Percentiles rank a stretch among this genome's conserved stretches.
Conservation (phyloP, 1,284 basidiomycete genomes). For the Bondarzewia mesenterica region DNA sequence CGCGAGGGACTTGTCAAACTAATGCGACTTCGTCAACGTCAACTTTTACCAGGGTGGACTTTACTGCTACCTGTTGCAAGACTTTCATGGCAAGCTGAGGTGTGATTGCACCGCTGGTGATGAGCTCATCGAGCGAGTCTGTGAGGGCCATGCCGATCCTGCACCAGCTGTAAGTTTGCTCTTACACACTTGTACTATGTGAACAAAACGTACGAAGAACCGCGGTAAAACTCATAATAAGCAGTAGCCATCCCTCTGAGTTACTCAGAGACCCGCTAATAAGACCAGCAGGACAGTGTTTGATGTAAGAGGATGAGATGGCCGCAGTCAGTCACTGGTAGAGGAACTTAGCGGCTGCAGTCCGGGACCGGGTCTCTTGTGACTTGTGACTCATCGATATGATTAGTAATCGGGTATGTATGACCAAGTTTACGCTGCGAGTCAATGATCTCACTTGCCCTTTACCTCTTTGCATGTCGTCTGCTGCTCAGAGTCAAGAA, state of each 20-base stretch:
- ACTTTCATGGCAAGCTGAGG: constrained; percentile 98
- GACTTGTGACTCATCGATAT: not conserved
- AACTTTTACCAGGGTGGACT: too few species aligned
- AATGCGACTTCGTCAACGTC: constrained; percentile 11
- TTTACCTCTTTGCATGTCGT: not conserved
- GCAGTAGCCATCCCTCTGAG: constrained; percentile 80
- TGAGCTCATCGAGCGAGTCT: constrained; percentile 98
- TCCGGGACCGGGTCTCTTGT: too few species aligned
- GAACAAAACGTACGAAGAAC: constrained; percentile 65
- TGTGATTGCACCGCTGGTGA: constrained; percentile 94
- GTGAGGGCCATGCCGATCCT: constrained; percentile 97
- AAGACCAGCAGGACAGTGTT: too few species aligned
- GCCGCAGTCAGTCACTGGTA: too few species aligned
- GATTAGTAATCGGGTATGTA: too few species aligned
- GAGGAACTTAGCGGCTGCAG: too few species aligned
- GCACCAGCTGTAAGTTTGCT: constrained; percentile 6
- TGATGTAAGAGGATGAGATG: too few species aligned
- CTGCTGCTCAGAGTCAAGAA: not conserved
- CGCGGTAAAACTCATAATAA: constrained; percentile 89
- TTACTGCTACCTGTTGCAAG: constrained; percentile 78
- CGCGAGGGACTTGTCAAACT: constrained; percentile 94
- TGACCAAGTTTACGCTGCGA: not conserved
- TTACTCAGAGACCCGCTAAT: too few species aligned
- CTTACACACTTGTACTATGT: not conserved
- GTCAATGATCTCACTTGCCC: not conserved